Base-by-base conservation (phyloP, 2,329 filamentous ascomycete species). In the Didymella pinodella region DNA sequence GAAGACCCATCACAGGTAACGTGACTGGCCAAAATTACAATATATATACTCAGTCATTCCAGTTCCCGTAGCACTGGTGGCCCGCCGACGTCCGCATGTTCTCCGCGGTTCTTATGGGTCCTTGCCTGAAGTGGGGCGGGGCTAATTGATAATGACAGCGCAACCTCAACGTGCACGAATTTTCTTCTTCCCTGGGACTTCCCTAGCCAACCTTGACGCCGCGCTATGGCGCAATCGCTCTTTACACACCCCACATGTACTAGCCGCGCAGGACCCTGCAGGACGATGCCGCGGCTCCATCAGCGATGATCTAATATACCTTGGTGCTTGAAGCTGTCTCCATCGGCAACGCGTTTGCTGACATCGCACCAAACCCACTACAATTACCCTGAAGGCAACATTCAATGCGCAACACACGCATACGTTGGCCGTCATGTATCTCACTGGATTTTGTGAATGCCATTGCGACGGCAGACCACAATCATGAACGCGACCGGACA, bases 1-100 rank as follows among this genome's bases (percentile, higher is more conserved):
- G 65, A 58, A 65, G 70, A 76, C 74, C 73, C 74, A 50, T 68
- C 67, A 75, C 74, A 76, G 73, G 74, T 76, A 58, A 38, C 41
- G 47, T 60, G 45, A 28, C 62, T 48, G 31, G 7, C 3, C 0
- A 43, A 51, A 49, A 47, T 43, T 2, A 20, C 6, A 6, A 2
- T 10, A 28, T 63, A 68, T 68, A 67, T 49, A 22, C 12, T 22
- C 4, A 29, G 3, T 29, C 5, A 10, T 7, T 7, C 6, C 5
- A 14, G 1, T 3, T 18, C 16, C n/a, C n/a, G 14, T n/a, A 16
- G 32, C 22, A 3, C 22, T 22, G 22, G 2, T 22, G 22, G 22
- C 22, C 22, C 22, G 22, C 22, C 22, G 22, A 22, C 3, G 3
- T 22, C 2, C 22, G 2, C 2, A 3, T 22, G 22, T 22, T 22